phyloP scores from a whole-genome alignment of 1,284 basidiomycete genomes.

The Ustanciosporium gigantosporum region DNA sequence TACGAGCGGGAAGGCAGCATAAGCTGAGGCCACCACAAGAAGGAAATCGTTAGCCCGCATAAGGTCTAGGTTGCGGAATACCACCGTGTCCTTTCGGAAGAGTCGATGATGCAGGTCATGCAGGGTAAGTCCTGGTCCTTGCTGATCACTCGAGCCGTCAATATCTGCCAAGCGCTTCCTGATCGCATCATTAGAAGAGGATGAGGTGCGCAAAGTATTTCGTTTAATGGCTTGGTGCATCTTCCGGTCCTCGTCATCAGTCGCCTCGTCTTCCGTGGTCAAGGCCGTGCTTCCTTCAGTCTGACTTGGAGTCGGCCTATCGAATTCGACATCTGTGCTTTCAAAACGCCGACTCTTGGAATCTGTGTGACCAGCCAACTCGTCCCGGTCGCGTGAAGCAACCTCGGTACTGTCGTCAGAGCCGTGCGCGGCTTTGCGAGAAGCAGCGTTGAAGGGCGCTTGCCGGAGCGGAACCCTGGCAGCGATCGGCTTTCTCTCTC shows the following conservation, averaged over 20 bases:
- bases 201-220: constrained; percentile 13
- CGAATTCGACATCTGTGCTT: constrained; percentile 3
- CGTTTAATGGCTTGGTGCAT: constrained; percentile 5
- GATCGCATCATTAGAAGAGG: constrained; percentile 36
- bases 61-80: constrained; percentile 80
- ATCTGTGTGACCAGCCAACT: not conserved
- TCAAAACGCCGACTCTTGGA: not conserved
- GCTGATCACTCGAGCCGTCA: not conserved
- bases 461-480: constrained; percentile 23
- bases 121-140: constrained; percentile 62
- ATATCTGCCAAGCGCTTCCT: constrained; percentile 8
- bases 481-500: constrained; percentile 48
- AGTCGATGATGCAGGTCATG: constrained; percentile 89
- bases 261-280: constrained; percentile 29
- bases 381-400: not conserved
- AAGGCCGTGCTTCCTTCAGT: constrained; percentile 36
- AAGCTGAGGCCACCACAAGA: constrained; percentile 68
- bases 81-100: constrained; percentile 83
- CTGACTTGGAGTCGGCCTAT: constrained; percentile 26
- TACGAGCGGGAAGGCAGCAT: constrained; percentile 64
- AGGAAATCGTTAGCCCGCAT: constrained; percentile 75
- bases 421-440: constrained; percentile 26
- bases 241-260: constrained; percentile 11
- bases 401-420: not conserved
- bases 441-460: constrained; percentile 50